Evolutionary conservation across 306 rosid genomes (phyloP).

Genomic region (Castanospermum australe): DNA sequence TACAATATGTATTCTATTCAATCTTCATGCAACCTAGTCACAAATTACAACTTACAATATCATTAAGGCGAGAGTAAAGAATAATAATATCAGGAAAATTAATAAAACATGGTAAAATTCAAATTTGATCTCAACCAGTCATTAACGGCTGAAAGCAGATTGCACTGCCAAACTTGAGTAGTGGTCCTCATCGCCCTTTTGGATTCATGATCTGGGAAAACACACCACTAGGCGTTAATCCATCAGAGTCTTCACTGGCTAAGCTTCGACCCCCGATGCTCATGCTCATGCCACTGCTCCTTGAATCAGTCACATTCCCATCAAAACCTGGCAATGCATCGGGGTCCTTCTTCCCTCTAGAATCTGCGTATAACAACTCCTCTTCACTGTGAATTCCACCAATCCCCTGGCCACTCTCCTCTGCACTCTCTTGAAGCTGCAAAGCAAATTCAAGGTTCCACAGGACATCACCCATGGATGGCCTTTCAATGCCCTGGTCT

Average conservation of each 20-base stretch:
- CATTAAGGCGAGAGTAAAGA: no score
- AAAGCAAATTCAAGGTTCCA: constrained; percentile 85
- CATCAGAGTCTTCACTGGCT: constrained; percentile 79
- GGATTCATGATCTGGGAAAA: constrained; percentile 89
- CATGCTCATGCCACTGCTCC: constrained; percentile 77
- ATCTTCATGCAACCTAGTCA: no score
- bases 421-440: constrained; percentile 83
- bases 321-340: constrained; percentile 42
- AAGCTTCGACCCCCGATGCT: constrained; percentile 78
- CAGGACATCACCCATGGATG: constrained; percentile 80
- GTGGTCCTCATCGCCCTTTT: constrained; percentile 56
- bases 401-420: constrained; percentile 56
- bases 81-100: constrained; percentile 6
- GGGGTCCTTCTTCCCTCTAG: constrained; percentile 55
- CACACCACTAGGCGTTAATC: constrained; percentile 73
- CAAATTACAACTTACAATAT: no score
- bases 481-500: constrained; percentile 81
- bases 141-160: not conserved
- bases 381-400: constrained; percentile 39
- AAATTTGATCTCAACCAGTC: constrained; percentile 22
- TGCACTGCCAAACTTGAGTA: not conserved
- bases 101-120: not conserved
- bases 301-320: constrained; percentile 60
- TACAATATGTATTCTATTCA: no score
- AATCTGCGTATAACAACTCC: constrained; percentile 34